Conservation (phyloP, 768 basidiomycete genomes). For the Lentinula guzmanii region DNA sequence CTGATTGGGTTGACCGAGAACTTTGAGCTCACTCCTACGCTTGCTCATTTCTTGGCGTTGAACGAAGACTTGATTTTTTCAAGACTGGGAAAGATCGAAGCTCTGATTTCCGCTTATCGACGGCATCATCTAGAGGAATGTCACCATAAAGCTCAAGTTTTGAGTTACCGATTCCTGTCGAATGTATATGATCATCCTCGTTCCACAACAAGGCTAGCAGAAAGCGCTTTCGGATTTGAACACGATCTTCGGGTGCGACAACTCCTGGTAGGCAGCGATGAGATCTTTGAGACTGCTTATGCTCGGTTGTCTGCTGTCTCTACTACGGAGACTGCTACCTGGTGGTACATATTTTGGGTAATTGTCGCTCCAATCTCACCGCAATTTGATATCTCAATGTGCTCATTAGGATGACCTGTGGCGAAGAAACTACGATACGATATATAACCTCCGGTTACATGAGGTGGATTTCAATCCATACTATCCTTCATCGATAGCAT, state of each 20-base stretch:
- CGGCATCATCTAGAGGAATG: conserved; percentile 41
- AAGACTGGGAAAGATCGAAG: conserved; percentile 37
- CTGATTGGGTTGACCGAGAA: conserved; percentile 62
- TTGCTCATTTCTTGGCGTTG: conserved; percentile 58
- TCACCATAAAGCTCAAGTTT: conserved; percentile 41
- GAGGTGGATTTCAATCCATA: conserved; percentile 64
- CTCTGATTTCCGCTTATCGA: conserved; percentile 45
- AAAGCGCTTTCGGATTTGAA: conserved; percentile 43
- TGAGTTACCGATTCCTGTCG: conserved; percentile 60
- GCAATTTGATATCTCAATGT: not conserved
- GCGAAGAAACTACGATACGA: conserved; percentile 61
- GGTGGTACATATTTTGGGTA: conserved; percentile 84
- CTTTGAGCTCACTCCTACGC: conserved; percentile 52
- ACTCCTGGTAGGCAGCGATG: conserved; percentile 39
- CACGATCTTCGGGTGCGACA: conserved; percentile 48
- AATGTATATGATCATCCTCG: conserved; percentile 54
- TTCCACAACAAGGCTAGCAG: conserved; percentile 34
- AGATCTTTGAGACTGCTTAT: conserved; percentile 43
- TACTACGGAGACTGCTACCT: conserved; percentile 42
- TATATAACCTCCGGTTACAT: conserved; percentile 40
- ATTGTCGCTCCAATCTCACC: conserved; percentile 12
- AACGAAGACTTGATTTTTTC: conserved; percentile 47
- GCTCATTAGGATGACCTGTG: conserved; percentile 64
- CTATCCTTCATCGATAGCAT: conserved; percentile 68
- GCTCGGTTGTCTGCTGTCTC: conserved; percentile 48